Conservation (phyloP, 139 green algal genomes). For the Dunaliella primolecta region DNA sequence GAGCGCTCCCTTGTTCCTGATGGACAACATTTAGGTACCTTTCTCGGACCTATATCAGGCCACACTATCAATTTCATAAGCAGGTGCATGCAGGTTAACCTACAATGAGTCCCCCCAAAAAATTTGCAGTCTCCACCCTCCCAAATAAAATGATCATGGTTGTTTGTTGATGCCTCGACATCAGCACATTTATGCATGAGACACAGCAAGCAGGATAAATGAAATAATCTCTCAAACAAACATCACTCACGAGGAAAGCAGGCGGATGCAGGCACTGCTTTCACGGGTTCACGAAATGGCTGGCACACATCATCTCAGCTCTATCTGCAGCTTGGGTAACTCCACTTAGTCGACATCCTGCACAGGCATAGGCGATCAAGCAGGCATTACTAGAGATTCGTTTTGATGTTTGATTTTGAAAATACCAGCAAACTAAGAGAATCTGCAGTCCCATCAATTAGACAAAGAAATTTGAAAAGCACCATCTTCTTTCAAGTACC, state of each 20-base stretch:
- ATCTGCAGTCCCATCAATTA: not conserved
- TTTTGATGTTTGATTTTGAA: too few relatives aligned
- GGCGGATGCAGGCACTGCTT: not conserved
- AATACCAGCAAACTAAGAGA: not conserved
- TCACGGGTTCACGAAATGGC: not conserved
- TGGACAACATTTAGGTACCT: not conserved
- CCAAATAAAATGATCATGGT: not conserved
- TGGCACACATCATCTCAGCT: not conserved
- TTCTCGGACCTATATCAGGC: not conserved
- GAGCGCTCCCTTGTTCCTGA: not conserved
- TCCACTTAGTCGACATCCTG: slow-evolving; percentile 78
- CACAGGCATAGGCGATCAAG: not conserved
- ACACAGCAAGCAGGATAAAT: too few relatives aligned
- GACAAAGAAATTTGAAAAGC: not conserved
- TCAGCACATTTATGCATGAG: not conserved
- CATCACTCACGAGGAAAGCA: not conserved
- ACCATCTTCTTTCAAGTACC: too few relatives aligned
- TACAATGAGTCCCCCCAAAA: not conserved
- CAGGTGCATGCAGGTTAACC: too few relatives aligned
- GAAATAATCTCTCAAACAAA: not conserved
- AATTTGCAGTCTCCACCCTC: not conserved
- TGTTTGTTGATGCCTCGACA: not conserved
- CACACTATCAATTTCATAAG: not conserved
- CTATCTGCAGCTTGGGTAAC: not conserved
- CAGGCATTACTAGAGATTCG: too few relatives aligned